These are phyloP conservation scores for Bruguiera hainesii DNA, from an alignment of 441 rosid genomes.

Conservation along the genomic window DNA sequence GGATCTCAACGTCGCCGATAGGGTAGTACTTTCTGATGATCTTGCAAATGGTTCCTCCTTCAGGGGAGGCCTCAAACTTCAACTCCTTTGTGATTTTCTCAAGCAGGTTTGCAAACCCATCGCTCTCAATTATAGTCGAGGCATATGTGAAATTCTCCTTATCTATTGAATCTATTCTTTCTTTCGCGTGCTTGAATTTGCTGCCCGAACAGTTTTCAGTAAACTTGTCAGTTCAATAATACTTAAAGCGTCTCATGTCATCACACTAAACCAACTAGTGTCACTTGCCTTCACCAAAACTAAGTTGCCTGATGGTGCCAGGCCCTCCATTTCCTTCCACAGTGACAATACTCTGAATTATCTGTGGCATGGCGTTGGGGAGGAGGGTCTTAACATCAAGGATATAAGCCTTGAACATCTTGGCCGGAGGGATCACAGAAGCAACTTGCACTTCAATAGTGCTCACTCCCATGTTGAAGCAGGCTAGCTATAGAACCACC, in stretches of 20 bases:
- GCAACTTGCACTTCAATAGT: slow-evolving; percentile 23
- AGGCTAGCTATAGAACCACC: too few relatives aligned
- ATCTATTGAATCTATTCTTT: slow-evolving; percentile 29
- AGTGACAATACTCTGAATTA: slow-evolving; percentile 21
- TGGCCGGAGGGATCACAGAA: slow-evolving; percentile 23
- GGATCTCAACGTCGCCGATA: slow-evolving; percentile 18
- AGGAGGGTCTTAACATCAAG: slow-evolving; percentile 25
- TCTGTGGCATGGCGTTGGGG: slow-evolving; percentile 30
- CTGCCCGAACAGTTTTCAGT: slow-evolving; percentile 15
- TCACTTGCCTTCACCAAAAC: slow-evolving; percentile 21
- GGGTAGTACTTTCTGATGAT: slow-evolving; percentile 28
- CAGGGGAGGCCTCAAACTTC: slow-evolving; percentile 28
- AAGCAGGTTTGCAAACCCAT: slow-evolving; percentile 1
- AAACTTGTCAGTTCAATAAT: too few relatives aligned
- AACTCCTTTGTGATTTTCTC: slow-evolving; percentile 9
- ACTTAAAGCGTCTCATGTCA: too few relatives aligned
- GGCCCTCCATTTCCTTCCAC: slow-evolving; percentile 37
- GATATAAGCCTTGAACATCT: slow-evolving; percentile 32
- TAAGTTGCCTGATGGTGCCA: slow-evolving; percentile 28
- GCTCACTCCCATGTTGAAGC: slow-evolving; percentile 16
- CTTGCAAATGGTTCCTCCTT: slow-evolving; percentile 30
- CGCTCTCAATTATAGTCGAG: slow-evolving; percentile 26
- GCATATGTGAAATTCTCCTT: slow-evolving; percentile 16
- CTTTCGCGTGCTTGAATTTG: slow-evolving; percentile 24
- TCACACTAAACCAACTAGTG: not conserved